These are phyloP conservation scores for Suhomyces atakaporum DNA, from an alignment of 1,139 yeast species.

Conservation along the genomic window DNA sequence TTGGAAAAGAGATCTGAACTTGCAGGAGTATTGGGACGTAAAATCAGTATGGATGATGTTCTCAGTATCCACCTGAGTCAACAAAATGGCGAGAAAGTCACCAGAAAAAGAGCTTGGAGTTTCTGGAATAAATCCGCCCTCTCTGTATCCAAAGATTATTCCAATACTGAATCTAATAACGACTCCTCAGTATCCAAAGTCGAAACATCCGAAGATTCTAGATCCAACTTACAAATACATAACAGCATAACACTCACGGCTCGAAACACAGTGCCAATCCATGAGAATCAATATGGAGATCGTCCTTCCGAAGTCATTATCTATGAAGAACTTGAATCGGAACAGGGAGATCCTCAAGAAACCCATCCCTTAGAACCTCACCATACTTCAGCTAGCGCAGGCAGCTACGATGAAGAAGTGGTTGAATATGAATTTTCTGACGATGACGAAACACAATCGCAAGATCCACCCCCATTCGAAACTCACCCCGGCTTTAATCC, in stretches of 20 bases:
- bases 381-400: slow-evolving; percentile 9
- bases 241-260: slow-evolving; percentile 6
- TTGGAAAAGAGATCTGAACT: slow-evolving; percentile 46
- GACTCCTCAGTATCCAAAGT: slow-evolving; percentile 5
- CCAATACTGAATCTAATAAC: slow-evolving; percentile 3
- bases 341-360: background rate
- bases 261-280: background rate
- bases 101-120: slow-evolving; percentile 1
- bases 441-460: slow-evolving; percentile 18
- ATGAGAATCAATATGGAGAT: slow-evolving; percentile 11
- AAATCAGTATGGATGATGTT: slow-evolving; percentile 43
- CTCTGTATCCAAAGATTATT: slow-evolving; percentile 3
- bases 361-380: no score
- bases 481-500: slow-evolving; percentile 36
- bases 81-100: background rate
- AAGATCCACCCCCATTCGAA: slow-evolving; percentile 34
- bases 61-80: slow-evolving; percentile 12
- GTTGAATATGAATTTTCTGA: slow-evolving; percentile 34
- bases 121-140: background rate
- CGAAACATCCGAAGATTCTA: slow-evolving; percentile 2
- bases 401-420: slow-evolving; percentile 28
- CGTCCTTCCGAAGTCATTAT: slow-evolving; percentile 4
- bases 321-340: slow-evolving; percentile 6
- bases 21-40: slow-evolving; percentile 51
- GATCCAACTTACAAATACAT: slow-evolving; percentile 7